Percentiles rank a stretch among this genome's conserved stretches.
Evolutionary conservation across 345 rosid species (phyloP).

Genomic region (Barbarea vulgaris): DNA sequence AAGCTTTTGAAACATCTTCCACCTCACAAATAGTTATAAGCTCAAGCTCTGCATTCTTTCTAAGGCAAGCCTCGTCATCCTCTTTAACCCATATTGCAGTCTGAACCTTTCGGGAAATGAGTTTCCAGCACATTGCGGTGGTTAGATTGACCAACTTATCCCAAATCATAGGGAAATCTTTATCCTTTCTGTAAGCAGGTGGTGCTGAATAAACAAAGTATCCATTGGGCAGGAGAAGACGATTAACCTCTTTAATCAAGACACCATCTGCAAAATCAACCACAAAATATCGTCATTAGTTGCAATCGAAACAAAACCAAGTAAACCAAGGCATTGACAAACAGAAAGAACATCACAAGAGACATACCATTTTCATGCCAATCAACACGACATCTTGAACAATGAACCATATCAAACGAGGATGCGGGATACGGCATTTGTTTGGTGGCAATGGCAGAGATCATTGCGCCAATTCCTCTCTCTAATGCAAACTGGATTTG

Average conservation of each 20-base stretch:
- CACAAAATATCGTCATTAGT: not conserved
- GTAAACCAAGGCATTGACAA: conserved; percentile 6
- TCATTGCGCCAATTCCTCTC: conserved; percentile 93
- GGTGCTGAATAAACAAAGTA: conserved; percentile 96
- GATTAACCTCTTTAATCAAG: conserved; percentile 83
- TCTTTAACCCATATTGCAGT: conserved; percentile 92
- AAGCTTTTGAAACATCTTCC: conserved; percentile 56
- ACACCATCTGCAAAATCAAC: conserved; percentile 67
- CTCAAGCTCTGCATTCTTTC: conserved; percentile 62
- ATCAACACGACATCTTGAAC: conserved; percentile 97
- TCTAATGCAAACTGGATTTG: conserved; percentile 98
- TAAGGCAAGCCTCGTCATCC: conserved; percentile 67
- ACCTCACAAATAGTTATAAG: conserved; percentile 60
- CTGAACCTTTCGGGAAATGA: conserved; percentile 76
- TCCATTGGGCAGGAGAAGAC: conserved; percentile 79
- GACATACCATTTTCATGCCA: conserved; percentile 90
- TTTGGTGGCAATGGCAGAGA: conserved; percentile 84
- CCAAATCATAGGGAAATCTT: conserved; percentile 88
- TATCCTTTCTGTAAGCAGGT: conserved; percentile 87
- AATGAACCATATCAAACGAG: conserved; percentile 97
- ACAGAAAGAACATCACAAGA: conserved; percentile 1
- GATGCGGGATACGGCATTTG: conserved; percentile 88
- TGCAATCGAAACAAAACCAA: conserved; percentile 13
- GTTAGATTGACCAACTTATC: conserved; percentile 78
- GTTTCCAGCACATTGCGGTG: conserved; percentile 96